Conservation (phyloP, 2,329 filamentous ascomycete genomes). For the Bertia moriformis region DNA sequence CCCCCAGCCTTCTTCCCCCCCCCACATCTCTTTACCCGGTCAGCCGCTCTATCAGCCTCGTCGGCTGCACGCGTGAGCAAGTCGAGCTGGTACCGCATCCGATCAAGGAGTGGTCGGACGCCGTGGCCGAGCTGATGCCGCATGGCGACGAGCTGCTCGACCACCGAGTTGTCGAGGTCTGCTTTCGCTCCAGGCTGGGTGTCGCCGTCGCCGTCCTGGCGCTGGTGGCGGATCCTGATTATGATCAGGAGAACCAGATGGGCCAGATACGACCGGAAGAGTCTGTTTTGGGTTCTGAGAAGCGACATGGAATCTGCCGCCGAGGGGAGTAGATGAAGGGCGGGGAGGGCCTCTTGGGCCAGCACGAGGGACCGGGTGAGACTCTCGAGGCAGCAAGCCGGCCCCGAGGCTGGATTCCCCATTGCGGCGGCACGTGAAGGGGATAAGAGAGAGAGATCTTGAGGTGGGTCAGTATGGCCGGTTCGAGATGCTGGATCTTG, state of each 20-base stretch:
- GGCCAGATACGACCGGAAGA: constrained; percentile 91
- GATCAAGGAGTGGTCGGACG: constrained; percentile 74
- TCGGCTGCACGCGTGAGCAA: constrained; percentile 82
- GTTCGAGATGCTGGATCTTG: not conserved
- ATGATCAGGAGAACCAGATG: constrained; percentile 81
- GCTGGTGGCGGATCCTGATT: constrained; percentile 55
- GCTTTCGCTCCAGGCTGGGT: constrained; percentile 17
- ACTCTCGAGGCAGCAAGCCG: constrained; percentile 34
- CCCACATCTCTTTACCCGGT: constrained; percentile 19
- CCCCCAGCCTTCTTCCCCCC: constrained; percentile 18
- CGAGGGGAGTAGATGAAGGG: constrained; percentile 48
- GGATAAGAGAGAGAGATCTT: too few species aligned
- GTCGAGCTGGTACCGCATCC: constrained; percentile 88
- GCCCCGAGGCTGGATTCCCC: too few species aligned
- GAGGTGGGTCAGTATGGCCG: too few species aligned
- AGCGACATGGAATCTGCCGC: constrained; percentile 80
- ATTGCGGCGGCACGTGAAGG: not conserved
- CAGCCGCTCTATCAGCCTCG: constrained; percentile 49
- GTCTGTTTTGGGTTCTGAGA: constrained; percentile 88
- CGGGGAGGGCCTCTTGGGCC: constrained; percentile 53
- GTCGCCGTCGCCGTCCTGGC: constrained; percentile 11
- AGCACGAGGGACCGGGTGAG: constrained; percentile 43
- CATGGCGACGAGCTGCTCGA: constrained; percentile 77
- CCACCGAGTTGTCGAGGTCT: constrained; percentile 48
- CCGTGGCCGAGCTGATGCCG: constrained; percentile 89